These are phyloP conservation scores for Pseudozyma hubeiensis DNA, from an alignment of 1,284 basidiomycete genomes.

Conservation along the genomic window DNA sequence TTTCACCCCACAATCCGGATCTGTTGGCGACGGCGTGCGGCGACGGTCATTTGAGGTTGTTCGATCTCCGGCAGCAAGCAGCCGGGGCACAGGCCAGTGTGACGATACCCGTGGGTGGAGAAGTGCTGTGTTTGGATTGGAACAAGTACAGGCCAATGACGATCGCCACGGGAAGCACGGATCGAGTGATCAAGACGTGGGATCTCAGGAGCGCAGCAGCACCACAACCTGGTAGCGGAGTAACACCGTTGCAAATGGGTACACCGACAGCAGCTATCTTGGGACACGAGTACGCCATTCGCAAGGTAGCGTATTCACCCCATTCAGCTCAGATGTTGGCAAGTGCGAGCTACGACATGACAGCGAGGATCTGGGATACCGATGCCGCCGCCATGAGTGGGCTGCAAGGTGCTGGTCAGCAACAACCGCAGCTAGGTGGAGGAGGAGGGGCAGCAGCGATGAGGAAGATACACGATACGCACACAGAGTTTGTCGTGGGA, in stretches of 20 bases:
- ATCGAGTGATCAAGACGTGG: slow-evolving; percentile 83
- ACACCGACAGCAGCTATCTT: slow-evolving; percentile 51
- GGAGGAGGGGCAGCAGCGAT: slow-evolving; percentile 60
- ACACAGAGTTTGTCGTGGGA: slow-evolving; percentile 95
- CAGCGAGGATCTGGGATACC: slow-evolving; percentile 79
- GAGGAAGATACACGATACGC: slow-evolving; percentile 79
- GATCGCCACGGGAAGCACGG: slow-evolving; percentile 83
- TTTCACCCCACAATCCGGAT: slow-evolving; percentile 89
- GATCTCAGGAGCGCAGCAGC: slow-evolving; percentile 71
- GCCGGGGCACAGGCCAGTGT: slow-evolving; percentile 9
- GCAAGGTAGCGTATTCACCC: slow-evolving; percentile 71
- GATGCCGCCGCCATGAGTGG: slow-evolving; percentile 41
- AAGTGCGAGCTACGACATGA: slow-evolving; percentile 95
- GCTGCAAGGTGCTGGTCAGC: slow-evolving; percentile 71
- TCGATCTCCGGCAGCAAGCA: slow-evolving; percentile 52
- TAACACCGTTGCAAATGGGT: slow-evolving; percentile 12
- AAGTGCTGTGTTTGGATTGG: slow-evolving; percentile 82
- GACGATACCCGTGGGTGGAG: slow-evolving; percentile 60
- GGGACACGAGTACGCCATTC: slow-evolving; percentile 72
- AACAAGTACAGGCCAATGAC: slow-evolving; percentile 87
- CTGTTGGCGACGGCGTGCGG: slow-evolving; percentile 84
- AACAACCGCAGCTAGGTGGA: background rate
- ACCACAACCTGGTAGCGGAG: slow-evolving; percentile 1
- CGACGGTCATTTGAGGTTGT: slow-evolving; percentile 71
- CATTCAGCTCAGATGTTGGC: slow-evolving; percentile 82